Conservation (phyloP, 179 eudicot species). For the Gypsophila paniculata region DNA sequence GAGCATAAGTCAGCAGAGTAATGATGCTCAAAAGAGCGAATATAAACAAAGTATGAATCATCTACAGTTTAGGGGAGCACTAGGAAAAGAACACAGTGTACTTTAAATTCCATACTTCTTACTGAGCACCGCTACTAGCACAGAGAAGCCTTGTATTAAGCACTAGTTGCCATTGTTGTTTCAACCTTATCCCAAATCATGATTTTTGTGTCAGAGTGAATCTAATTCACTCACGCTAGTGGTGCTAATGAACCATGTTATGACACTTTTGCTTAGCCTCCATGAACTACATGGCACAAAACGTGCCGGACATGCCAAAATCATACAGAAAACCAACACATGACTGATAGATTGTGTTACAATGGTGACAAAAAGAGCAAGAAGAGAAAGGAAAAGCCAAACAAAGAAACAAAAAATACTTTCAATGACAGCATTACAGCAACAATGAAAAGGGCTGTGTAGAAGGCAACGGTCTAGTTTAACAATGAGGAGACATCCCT, state of each 20-base stretch:
- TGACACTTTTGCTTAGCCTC: no score
- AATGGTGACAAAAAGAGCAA: no score
- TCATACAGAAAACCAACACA: no score
- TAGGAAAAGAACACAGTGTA: background rate
- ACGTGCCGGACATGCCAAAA: no score
- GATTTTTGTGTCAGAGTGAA: background rate
- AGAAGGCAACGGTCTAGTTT: no score
- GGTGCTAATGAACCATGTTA: background rate
- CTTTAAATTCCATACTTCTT: background rate
- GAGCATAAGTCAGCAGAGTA: background rate
- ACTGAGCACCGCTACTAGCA: background rate
- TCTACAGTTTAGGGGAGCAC: background rate
- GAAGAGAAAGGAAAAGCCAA: no score
- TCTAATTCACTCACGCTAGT: background rate
- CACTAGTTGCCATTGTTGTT: background rate
- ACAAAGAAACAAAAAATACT: no score
- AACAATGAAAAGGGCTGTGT: no score
- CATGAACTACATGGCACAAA: no score
- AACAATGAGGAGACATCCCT: no score
- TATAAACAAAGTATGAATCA: background rate
- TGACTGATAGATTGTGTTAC: no score
- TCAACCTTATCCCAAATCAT: background rate
- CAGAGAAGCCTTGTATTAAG: conserved; percentile 1
- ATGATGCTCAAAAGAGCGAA: background rate
- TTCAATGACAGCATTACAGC: no score